Percentiles rank a stretch among this genome's conserved stretches.
These are phyloP conservation scores for Leavenworthia alabamica DNA, from an alignment of 345 rosid species.

Conservation along the genomic window DNA sequence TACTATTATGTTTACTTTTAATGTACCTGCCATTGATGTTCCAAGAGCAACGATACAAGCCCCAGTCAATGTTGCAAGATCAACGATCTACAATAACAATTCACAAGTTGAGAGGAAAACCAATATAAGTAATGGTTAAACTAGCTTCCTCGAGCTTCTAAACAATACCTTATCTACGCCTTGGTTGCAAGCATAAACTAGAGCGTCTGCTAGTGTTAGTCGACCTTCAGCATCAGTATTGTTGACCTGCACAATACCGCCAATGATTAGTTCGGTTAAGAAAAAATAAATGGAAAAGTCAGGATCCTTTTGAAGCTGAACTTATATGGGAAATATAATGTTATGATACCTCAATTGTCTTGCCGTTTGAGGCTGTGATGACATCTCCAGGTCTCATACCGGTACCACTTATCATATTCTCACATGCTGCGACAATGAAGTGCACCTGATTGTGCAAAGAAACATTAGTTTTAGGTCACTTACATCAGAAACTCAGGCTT, in stretches of 20 bases:
- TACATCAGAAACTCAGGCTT: constrained; percentile 1
- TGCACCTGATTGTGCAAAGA: constrained; percentile 53
- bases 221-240: constrained; percentile 99
- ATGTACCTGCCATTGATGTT: constrained; percentile 80
- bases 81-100: constrained; percentile 85
- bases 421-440: constrained; percentile 93
- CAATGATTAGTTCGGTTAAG: background rate
- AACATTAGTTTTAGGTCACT: background rate
- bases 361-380: constrained; percentile 91
- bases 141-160: constrained; percentile 2
- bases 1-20: background rate
- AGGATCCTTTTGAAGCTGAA: background rate
- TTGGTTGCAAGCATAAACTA: constrained; percentile 88
- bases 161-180: constrained; percentile 76
- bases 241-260: constrained; percentile 56
- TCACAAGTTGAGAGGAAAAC: background rate
- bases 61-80: constrained; percentile 90
- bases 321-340: background rate
- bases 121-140: background rate
- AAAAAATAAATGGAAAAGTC: background rate
- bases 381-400: constrained; percentile 99
- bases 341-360: constrained; percentile 71
- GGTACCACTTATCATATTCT: constrained; percentile 97
- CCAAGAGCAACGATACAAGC: constrained; percentile 91
- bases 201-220: constrained; percentile 95